Base-by-base conservation (phyloP, 2,329 filamentous ascomycete genomes). In the Ophiosphaerella korrae region DNA sequence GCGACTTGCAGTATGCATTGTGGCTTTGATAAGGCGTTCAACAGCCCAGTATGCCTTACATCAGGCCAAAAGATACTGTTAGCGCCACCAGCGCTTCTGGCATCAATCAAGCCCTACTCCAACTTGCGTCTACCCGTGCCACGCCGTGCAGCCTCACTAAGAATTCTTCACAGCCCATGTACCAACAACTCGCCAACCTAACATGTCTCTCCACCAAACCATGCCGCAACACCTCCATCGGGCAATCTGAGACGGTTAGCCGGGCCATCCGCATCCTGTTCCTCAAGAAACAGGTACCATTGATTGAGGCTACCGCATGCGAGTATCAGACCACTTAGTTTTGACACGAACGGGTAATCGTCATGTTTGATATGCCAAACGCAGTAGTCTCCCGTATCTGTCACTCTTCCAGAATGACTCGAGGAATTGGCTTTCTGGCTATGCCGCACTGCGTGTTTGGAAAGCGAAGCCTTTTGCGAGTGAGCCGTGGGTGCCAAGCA, bases 261-360 rank as follows among this genome's bases (percentile, higher is more conserved):
- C 23, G n/a, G 13, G 3, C 14, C 9, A n/a, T 7, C 12, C 18
- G 23, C 38, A 29, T 41, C 18, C 18, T 13, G 8, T 29, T 11
- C 26, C 7, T 29, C 26, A 11, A 29, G 26, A 29, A 11, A 29
- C 26, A 29, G 26, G 26, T 7, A 29, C 26, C 26, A 29, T 11
- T 29, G 26, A 29, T 8, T 29, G 26, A 29, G 16, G 26, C 26
- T 11, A 11, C 16, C 35, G 44, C 54, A 62, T 52, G 59, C 55
- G 55, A 60, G 55, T 45, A 57, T 62, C 59, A 60, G 57, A 43
- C 57, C 57, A 58, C 45, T 50, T 45, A 55, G 59, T 62, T 62
- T 62, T 48, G 45, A 36, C 45, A 41, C 45, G 4, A 7, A 23
- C 38, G 23, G 23, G 38, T 11, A 41, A n/a, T 16, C 24, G 26